Evolutionary conservation across 1,139 yeast genomes (phyloP), one percentile per base, ranked within the genome.

Genomic region (Suhomyces yuchorum): DNA sequence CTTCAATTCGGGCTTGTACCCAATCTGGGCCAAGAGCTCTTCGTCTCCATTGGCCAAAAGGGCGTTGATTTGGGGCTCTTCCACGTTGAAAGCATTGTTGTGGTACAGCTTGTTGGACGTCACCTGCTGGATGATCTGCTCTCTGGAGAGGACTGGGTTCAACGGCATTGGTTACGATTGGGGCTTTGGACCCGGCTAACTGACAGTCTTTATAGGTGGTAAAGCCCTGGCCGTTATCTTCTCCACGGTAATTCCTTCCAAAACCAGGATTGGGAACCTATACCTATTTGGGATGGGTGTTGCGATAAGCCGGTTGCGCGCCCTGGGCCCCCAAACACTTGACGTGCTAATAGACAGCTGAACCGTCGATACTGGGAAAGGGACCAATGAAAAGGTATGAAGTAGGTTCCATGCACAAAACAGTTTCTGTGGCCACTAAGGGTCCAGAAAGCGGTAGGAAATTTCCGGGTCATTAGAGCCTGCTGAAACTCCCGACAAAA

Each of bases 1-100:
- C 50, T 63, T 64, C 52, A 78, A 62, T 53, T 78, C 82, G 44
- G 75, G 77, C 58, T 75, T 75, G 57, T 77, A 77, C 7, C 82
- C 81, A 14, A 51, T 51, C 42, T 51, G 54, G 12, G 54, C 54
- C 44, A 51, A 47, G 15, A 51, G 42, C 22, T 51, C 46, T 8
- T 49, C 52, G n/a, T 51, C 55, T 12, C 53, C 52, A 14, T 47
- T 37, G 32, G 54, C 48, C 12, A 57, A 51, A 2, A 57, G 47
- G 3, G 60, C 59, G 45, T 56, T 53, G 43, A 58, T 56, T 11
- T 43, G 51, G 7, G 61, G 61, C 18, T 77, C 68, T 46, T 63
- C 67, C n/a, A 65, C 70, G 51, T 65, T 64, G 43, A 61, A 67
- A 15, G 60, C 56, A 38, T 62, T 63, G 53, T 63, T 64, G 53